Conservation (phyloP, 169 alveolate genomes). For the Ichthyophthirius multifiliis region DNA sequence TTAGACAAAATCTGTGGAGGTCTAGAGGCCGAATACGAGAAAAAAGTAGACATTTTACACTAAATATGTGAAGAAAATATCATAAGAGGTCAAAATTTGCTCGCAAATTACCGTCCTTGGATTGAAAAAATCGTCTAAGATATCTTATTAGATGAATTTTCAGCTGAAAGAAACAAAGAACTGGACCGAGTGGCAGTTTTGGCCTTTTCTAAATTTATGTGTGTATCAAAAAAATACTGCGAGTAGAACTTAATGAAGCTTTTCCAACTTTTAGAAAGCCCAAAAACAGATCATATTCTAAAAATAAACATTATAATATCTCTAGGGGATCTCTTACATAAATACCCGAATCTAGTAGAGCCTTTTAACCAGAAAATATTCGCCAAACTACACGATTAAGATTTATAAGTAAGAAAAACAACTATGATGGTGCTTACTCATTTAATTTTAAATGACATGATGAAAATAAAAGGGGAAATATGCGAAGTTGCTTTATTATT, state of each 20-base stretch:
- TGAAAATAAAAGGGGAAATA: slow-evolving; percentile 75
- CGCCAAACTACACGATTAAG: slow-evolving; percentile 51
- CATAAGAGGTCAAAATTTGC: slow-evolving; percentile 52
- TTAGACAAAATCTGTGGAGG: slow-evolving; percentile 80
- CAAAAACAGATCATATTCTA: slow-evolving; percentile 48
- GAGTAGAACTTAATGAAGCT: slow-evolving; percentile 50
- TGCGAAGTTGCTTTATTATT: slow-evolving; percentile 73
- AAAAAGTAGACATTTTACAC: slow-evolving; percentile 46
- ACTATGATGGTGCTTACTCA: slow-evolving; percentile 78
- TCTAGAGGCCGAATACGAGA: slow-evolving; percentile 76
- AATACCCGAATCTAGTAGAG: slow-evolving; percentile 68
- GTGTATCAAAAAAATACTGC: slow-evolving; percentile 62
- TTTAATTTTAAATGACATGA: slow-evolving; percentile 79
- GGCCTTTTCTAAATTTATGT: slow-evolving; percentile 75
- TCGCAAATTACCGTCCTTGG: slow-evolving; percentile 44
- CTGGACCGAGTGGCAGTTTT: slow-evolving; percentile 65
- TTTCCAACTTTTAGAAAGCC: slow-evolving; percentile 49
- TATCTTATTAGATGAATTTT: slow-evolving; percentile 11
- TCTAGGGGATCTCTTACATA: slow-evolving; percentile 73
- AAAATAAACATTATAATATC: slow-evolving; percentile 72
- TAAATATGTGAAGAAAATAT: slow-evolving; percentile 53
- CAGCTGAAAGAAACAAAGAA: slow-evolving; percentile 25
- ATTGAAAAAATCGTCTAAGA: slow-evolving; percentile 30
- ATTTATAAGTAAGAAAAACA: slow-evolving; percentile 61
- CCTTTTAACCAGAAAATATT: slow-evolving; percentile 53